Evolutionary conservation across 1,284 basidiomycete species (phyloP).

Genomic region (Leccinum pachyderme): DNA sequence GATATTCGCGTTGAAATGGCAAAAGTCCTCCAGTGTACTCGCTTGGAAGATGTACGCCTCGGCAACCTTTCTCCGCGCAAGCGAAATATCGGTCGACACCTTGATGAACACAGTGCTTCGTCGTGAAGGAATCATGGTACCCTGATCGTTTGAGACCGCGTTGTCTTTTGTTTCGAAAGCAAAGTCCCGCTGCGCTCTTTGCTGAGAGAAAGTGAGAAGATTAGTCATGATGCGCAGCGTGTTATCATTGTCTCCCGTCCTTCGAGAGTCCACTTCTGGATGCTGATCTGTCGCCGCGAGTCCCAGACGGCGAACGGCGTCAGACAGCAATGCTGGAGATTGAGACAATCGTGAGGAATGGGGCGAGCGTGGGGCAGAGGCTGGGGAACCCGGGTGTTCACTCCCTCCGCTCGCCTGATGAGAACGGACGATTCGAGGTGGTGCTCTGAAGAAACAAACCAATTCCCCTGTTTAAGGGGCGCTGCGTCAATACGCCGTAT

Average conservation of each 20-base stretch:
- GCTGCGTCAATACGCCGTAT: neutral
- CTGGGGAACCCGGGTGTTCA: constrained; percentile 50
- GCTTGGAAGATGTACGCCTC: constrained; percentile 57
- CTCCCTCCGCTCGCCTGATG: constrained; percentile 39
- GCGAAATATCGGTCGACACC: constrained; percentile 53
- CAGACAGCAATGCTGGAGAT: constrained; percentile 63
- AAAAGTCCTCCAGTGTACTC: constrained; percentile 46
- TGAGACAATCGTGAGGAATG: constrained; percentile 48
- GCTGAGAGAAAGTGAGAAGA: constrained; percentile 60
- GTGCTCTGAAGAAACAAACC: constrained; percentile 81
- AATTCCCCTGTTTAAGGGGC: constrained; percentile 60
- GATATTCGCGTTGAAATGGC: constrained; percentile 56
- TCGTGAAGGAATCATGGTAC: constrained; percentile 42
- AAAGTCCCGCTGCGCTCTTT: constrained; percentile 38
- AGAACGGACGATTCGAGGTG: constrained; percentile 64
- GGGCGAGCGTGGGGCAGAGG: constrained; percentile 33
- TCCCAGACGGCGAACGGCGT: constrained; percentile 63
- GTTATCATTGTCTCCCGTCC: constrained; percentile 47
- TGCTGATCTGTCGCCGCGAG: constrained; percentile 54
- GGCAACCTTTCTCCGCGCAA: constrained; percentile 63
- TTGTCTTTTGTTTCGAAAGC: constrained; percentile 29
- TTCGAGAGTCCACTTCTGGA: constrained; percentile 39
- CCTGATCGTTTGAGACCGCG: constrained; percentile 14
- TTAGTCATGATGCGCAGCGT: constrained; percentile 73
- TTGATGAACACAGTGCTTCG: constrained; percentile 69